Conservation (phyloP, 805 yeast genomes). For the Ogataea glucozyma region DNA sequence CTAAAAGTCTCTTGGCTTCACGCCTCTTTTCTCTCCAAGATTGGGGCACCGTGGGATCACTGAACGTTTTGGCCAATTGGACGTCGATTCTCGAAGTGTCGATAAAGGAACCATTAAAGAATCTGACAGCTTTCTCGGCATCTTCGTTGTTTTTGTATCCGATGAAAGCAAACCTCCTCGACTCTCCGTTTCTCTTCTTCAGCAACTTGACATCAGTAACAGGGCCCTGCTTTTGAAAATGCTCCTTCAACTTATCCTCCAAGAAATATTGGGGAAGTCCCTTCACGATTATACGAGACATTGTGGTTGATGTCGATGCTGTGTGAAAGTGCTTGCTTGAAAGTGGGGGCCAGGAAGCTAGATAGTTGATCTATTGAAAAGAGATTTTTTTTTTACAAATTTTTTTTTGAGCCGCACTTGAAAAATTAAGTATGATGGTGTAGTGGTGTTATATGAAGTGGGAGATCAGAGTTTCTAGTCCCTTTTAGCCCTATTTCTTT, state of each 20-base stretch:
- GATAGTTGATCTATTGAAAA: too few species aligned
- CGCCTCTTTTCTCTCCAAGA: constrained; percentile 57
- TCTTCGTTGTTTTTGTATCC: constrained; percentile 77
- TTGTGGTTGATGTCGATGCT: constrained; percentile 19
- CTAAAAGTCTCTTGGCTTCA: constrained; percentile 50
- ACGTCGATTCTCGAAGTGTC: constrained; percentile 83
- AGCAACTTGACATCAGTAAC: constrained; percentile 89
- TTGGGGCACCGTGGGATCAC: constrained; percentile 78
- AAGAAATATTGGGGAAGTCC: constrained; percentile 79
- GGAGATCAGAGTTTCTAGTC: neutral
- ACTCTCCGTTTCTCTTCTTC: constrained; percentile 78
- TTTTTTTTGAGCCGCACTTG: constrained; percentile 6
- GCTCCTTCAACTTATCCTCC: constrained; percentile 69
- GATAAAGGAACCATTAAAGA: constrained; percentile 74
- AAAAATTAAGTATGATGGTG: neutral
- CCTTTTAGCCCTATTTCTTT: neutral
- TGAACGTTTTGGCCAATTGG: constrained; percentile 78
- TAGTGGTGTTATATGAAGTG: too few species aligned
- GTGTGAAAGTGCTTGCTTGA: neutral
- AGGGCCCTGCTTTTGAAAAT: constrained; percentile 54
- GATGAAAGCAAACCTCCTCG: constrained; percentile 90
- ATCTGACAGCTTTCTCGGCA: constrained; percentile 76
- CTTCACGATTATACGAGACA: constrained; percentile 90
- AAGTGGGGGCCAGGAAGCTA: too few species aligned
- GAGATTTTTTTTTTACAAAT: constrained; percentile 1